Base-by-base conservation (phyloP, 306 rosid species). In the Vigna reflexopilosa region DNA sequence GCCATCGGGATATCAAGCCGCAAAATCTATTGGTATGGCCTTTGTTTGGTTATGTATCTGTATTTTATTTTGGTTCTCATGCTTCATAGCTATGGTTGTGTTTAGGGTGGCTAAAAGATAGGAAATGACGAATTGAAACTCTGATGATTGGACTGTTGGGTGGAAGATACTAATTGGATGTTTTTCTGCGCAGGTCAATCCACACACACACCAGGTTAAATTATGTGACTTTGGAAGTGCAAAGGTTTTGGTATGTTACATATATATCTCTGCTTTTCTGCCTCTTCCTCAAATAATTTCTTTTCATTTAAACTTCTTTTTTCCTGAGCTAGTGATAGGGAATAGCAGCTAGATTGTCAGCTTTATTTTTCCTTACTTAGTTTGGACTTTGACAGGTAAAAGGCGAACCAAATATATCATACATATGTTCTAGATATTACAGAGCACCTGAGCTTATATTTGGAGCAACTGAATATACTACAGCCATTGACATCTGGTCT, bases 401-500 rank as follows among this genome's bases (percentile, higher is more conserved):
- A 88, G 97, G 97, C 44, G 98, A 94, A 85, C 98, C 98, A 80
- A 94, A 94, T 76, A 94, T 94, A 82, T 94, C 98, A 1, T 94
- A 94, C 68, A 94, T 94, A 74, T 94, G 98, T 80, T 94, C 98
- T 65, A 90, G 98, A 84, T 94, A 94, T 61, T 94, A 94, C 28
- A 87, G 98, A 85, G 98, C 98, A 70, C 98, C 98, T 4, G 98
- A 94, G 87, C 97, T 94, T 64, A 94, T 94, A 80, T 94, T 94
- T 89, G 98, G 98, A 84, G 98, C 98, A 76, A 94, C 98, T 51
- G 98, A 94, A 80, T 94, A 94, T 82, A 92, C 94, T 59, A 70
- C 94, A 16, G 98, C 98, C 59, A 94, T 94, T 87, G 98, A 94
- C 47, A 79, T 94, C 38, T 94, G 98, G 98, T 94, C 98, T 71